Evolutionary conservation across 1,284 basidiomycete genomes (phyloP).

Genomic region (Grifola frondosa): DNA sequence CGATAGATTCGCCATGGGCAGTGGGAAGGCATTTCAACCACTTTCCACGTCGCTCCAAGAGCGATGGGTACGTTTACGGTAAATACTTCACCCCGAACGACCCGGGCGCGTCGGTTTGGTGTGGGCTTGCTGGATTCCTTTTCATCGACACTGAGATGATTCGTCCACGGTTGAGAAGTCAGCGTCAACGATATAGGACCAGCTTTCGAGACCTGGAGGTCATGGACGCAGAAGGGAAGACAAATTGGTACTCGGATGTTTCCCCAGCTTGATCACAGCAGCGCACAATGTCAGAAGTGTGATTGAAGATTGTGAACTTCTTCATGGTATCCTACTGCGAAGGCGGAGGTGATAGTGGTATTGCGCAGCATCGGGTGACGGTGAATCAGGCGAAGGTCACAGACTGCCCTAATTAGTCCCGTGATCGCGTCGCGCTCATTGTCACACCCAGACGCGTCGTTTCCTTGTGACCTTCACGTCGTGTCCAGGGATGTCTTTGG

Average conservation of each 20-base stretch:
- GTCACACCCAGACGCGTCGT: no score
- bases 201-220: conserved; percentile 24
- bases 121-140: conserved; percentile 8
- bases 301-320: conserved; percentile 20
- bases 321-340: no score
- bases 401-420: no score
- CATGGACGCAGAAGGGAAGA: conserved; percentile 27
- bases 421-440: no score
- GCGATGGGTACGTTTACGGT: conserved; percentile 14
- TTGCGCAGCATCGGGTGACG: no score
- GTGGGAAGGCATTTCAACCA: conserved; percentile 37
- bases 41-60: conserved; percentile 39
- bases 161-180: conserved; percentile 1
- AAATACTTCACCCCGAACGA: conserved; percentile 9
- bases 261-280: background rate
- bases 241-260: conserved; percentile 11
- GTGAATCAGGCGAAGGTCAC: no score
- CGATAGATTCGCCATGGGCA: conserved; percentile 61
- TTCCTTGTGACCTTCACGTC: no score
- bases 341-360: no score
- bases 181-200: conserved; percentile 6
- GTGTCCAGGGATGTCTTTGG: no score
- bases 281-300: conserved; percentile 15
- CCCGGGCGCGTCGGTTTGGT: background rate
- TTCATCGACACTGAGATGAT: conserved; percentile 1